phyloP scores from a whole-genome alignment of 495 filamentous ascomycete species.

The Tuber indicum region DNA sequence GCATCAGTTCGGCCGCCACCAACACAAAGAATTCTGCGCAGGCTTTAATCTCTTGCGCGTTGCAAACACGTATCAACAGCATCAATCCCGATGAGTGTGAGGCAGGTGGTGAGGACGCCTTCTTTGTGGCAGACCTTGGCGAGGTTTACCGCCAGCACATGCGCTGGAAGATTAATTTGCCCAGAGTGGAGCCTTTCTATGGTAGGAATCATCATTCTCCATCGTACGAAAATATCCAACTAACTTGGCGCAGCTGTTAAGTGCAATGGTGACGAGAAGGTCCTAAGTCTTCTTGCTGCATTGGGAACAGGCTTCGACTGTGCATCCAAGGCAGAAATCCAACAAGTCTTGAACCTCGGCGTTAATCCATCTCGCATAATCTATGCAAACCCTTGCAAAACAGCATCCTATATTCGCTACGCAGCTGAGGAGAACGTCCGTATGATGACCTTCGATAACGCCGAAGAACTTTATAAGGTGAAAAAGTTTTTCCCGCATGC shows the following conservation, averaged over 20 bases:
- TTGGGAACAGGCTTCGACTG: slow-evolving; percentile 97
- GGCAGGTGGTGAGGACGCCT: slow-evolving; percentile 88
- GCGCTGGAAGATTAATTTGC: slow-evolving; percentile 92
- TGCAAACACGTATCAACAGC: slow-evolving; percentile 70
- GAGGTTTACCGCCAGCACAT: slow-evolving; percentile 98
- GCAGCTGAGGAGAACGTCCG: slow-evolving; percentile 76
- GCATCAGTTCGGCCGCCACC: slow-evolving; percentile 33
- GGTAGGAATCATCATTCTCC: slow-evolving; percentile 51
- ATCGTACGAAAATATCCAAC: slow-evolving; percentile 8
- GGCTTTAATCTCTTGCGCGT: slow-evolving; percentile 64
- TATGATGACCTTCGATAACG: slow-evolving; percentile 99
- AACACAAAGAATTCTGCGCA: slow-evolving; percentile 28
- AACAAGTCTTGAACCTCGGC: slow-evolving; percentile 75
- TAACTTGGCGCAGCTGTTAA: slow-evolving; percentile 70
- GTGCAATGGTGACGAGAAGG: slow-evolving; percentile 89
- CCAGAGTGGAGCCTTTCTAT: slow-evolving; percentile 92
- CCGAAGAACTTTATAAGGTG: slow-evolving; percentile 96
- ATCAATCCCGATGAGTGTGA: slow-evolving; percentile 81
- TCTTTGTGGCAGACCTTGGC: slow-evolving; percentile 96
- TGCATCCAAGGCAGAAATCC: slow-evolving; percentile 93
- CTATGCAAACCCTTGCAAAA: slow-evolving; percentile 99
- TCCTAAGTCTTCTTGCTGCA: slow-evolving; percentile 76
- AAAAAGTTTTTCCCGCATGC: slow-evolving; percentile 81
- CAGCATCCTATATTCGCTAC: slow-evolving; percentile 90
- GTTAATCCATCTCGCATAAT: slow-evolving; percentile 90